phyloP scores from a whole-genome alignment of 2,329 filamentous ascomycete genomes.

The Colletotrichum destructivum region DNA sequence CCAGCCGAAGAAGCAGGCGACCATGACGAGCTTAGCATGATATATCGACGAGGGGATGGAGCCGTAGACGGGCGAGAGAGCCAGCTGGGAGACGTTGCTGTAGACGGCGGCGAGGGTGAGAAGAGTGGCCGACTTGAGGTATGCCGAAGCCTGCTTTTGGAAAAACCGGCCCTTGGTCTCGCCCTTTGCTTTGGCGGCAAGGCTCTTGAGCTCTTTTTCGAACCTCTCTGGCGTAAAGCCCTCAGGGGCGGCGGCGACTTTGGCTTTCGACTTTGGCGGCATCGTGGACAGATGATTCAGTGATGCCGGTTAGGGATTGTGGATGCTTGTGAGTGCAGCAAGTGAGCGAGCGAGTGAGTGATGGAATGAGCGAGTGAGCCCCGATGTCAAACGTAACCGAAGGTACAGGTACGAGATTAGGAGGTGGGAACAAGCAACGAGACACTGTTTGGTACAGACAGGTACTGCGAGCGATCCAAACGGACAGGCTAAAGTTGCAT shows the following conservation, averaged over 20 bases:
- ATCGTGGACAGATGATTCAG: conserved; percentile 10
- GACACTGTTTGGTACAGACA: not conserved
- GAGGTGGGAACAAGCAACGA: not conserved
- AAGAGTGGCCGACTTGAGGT: conserved; percentile 59
- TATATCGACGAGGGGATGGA: conserved; percentile 82
- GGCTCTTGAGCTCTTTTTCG: conserved; percentile 67
- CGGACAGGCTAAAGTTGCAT: not conserved
- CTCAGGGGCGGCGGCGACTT: conserved; percentile 43
- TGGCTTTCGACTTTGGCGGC: conserved; percentile 37
- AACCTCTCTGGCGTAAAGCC: conserved; percentile 66
- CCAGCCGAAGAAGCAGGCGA: conserved; percentile 80
- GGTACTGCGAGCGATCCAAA: not conserved
- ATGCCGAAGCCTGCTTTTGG: conserved; percentile 53
- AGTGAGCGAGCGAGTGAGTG: not conserved
- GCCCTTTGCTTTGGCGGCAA: conserved; percentile 61
- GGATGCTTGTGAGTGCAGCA: not conserved
- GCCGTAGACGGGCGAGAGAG: conserved; percentile 90
- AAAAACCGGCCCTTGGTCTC: conserved; percentile 51
- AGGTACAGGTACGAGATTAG: too few relatives aligned
- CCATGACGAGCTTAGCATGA: conserved; percentile 77
- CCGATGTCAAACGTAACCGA: too few relatives aligned
- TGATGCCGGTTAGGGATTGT: not conserved
- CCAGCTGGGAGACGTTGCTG: conserved; percentile 80
- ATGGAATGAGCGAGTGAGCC: not conserved
- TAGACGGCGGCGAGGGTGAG: conserved; percentile 73